A percentile compares a stretch with the other conserved stretches of the same genome.
Conservation (phyloP, 2,329 filamentous ascomycete genomes). For the Macroventuria anomochaeta region DNA sequence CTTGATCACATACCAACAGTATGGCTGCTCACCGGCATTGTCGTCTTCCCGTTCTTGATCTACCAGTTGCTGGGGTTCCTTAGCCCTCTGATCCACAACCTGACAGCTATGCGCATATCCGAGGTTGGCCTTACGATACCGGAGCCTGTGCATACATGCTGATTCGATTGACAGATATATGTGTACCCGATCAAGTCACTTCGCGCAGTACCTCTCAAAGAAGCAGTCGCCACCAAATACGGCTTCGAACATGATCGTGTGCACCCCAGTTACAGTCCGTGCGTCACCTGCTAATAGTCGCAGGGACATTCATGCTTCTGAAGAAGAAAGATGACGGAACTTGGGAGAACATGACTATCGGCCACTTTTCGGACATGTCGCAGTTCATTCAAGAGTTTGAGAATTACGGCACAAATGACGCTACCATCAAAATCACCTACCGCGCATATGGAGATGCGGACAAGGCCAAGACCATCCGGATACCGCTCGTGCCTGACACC, state of each 20-base stretch:
- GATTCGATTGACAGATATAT: conserved; percentile 46
- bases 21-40: conserved; percentile 31
- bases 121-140: conserved; percentile 30
- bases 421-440: conserved; percentile 50
- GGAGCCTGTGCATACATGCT: background rate
- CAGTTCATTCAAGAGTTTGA: conserved; percentile 51
- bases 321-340: conserved; percentile 44
- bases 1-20: conserved; percentile 27
- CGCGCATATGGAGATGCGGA: conserved; percentile 42
- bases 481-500: conserved; percentile 52
- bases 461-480: conserved; percentile 37
- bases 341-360: conserved; percentile 53
- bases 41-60: conserved; percentile 28
- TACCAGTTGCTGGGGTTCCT: conserved; percentile 31
- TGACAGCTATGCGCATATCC: conserved; percentile 41
- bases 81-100: conserved; percentile 31
- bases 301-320: conserved; percentile 50
- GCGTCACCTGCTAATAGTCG: background rate
- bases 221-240: conserved; percentile 51
- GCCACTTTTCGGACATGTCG: conserved; percentile 49
- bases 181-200: conserved; percentile 59
- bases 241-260: conserved; percentile 56
- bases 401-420: conserved; percentile 34
- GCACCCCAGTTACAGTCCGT: background rate
- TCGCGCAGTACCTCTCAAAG: conserved; percentile 47